Evolutionary conservation across 805 yeast genomes (phyloP), one percentile per base, ranked within the genome.

Genomic region (Candida pseudoglaebosa): DNA sequence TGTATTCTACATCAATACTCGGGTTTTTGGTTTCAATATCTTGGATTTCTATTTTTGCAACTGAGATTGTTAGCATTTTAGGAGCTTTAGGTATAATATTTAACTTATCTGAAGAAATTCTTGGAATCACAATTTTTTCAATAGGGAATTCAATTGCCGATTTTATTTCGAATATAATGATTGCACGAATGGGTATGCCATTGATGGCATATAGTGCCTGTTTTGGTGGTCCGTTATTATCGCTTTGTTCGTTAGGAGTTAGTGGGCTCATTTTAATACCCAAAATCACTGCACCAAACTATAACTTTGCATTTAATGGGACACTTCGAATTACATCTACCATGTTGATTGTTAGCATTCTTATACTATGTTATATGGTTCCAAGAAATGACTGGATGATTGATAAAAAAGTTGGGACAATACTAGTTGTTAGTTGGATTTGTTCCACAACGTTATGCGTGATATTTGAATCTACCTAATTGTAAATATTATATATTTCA

Each of bases 131-230:
- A 0, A 71, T 91, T 0, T 84, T 91, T 58, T 96, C 98, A 0
- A 63, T 91, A 42, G 98, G 99, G 4, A 93, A 91, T 57, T 90
- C 96, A 1, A 65, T 85, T 5, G 97, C 98, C 4, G 99, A 91
- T 54, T 65, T 90, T 34, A 80, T 90, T 1, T 83, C 96, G 0
- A 88, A 91, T 49, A 57, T 83, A 24, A 83, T 95, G 0, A 77
- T 91, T 18, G 89, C 95, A 0, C 67, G 67, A 41, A 75, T 86
- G 71, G 96, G 95, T 0, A 80, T 78, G 62, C 86, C 95, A 0
- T 71, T 84, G 33, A 84, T 91, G 84, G 97, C 97, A 0, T 67
- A 93, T n/a, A 85, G 93, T 20, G 96, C 97, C 0, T 90, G 98
- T 53, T 84, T 90, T 57, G 98, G 97, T 0, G 88, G 96, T 1